These are phyloP conservation scores for Malus orientalis DNA, from an alignment of 306 rosid species.

Conservation along the genomic window DNA sequence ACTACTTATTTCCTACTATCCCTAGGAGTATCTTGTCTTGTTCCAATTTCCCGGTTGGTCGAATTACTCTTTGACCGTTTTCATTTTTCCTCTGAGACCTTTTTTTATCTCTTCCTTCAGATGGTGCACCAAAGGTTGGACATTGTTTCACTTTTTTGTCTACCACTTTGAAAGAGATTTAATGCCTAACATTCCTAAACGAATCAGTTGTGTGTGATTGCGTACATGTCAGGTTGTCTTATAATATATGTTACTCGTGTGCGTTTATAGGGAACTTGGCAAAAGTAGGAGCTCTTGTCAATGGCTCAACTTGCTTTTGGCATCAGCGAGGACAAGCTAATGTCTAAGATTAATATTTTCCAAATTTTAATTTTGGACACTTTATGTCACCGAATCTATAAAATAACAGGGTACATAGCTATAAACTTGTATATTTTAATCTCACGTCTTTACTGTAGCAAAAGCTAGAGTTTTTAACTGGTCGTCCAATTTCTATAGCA, in stretches of 20 bases:
- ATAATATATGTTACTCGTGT: neutral
- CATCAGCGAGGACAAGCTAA: neutral
- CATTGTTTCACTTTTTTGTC: neutral
- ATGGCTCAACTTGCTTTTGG: neutral
- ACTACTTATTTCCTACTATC: neutral
- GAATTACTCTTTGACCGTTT: conserved; percentile 5
- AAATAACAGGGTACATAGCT: neutral
- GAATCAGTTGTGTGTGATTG: neutral
- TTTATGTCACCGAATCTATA: neutral
- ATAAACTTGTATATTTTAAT: neutral
- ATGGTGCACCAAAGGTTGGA: neutral
- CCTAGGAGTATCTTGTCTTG: neutral
- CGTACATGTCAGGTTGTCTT: neutral
- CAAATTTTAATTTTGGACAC: neutral
- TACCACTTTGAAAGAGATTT: neutral
- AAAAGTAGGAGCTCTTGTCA: neutral
- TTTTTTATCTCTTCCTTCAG: conserved; percentile 8
- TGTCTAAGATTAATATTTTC: neutral
- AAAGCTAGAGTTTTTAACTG: neutral
- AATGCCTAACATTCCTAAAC: neutral
- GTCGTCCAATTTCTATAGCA: neutral
- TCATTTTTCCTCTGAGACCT: neutral
- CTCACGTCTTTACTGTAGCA: neutral
- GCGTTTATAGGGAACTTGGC: neutral
- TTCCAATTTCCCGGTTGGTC: neutral